phyloP scores from a whole-genome alignment of 148 eudicot genomes.

The Amaranthus cruentus region DNA sequence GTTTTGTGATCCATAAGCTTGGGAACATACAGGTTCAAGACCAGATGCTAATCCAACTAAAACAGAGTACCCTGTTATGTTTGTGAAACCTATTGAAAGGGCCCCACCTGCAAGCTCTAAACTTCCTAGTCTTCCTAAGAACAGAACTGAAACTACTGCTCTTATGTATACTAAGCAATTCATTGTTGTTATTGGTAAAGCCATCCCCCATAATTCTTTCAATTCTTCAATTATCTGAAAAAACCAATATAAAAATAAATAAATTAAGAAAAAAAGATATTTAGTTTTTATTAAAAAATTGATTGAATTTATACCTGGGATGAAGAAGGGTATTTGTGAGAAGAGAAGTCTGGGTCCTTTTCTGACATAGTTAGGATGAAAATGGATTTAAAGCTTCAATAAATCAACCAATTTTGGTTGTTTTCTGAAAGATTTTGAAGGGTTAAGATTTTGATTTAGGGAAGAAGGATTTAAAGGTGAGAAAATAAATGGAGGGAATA shows the following conservation, averaged over 20 bases:
- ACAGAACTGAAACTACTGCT: slow-evolving; percentile 72
- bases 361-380: slow-evolving; percentile 34
- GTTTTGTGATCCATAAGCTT: slow-evolving; percentile 64
- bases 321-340: slow-evolving; percentile 62
- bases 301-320: slow-evolving; percentile 45
- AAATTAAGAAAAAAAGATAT: background rate
- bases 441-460: too few relatives aligned
- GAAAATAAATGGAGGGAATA: slow-evolving; percentile 13
- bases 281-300: background rate
- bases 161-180: slow-evolving; percentile 65
- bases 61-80: slow-evolving; percentile 95
- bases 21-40: slow-evolving; percentile 84
- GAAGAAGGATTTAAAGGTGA: background rate
- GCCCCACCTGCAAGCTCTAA: slow-evolving; percentile 91
- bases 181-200: slow-evolving; percentile 83
- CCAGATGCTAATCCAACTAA: slow-evolving; percentile 80
- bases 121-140: slow-evolving; percentile 79
- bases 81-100: slow-evolving; percentile 85
- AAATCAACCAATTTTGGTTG: too few relatives aligned
- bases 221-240: slow-evolving; percentile 67
- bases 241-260: background rate
- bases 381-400: background rate
- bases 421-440: too few relatives aligned
- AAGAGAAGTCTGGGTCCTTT: slow-evolving; percentile 45
- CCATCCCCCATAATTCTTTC: slow-evolving; percentile 78